Conservation (phyloP, 2,329 filamentous ascomycete genomes). For the Herpotrichia juniperi region DNA sequence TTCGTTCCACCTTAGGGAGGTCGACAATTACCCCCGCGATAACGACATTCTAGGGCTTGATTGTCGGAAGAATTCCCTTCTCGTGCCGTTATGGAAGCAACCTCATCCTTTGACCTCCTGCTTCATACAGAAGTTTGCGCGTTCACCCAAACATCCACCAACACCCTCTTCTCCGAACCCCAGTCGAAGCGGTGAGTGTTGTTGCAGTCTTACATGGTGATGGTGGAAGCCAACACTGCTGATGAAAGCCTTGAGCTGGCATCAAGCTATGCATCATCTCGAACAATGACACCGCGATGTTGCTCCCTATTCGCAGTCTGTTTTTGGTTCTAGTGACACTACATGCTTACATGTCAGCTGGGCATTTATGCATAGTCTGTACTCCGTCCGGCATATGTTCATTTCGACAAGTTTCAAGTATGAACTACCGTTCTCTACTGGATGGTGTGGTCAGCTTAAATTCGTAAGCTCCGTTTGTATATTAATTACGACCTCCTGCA, state of each 20-base stretch:
- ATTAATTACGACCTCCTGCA: conserved; percentile 18
- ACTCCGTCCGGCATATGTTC: conserved; percentile 16
- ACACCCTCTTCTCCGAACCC: neutral
- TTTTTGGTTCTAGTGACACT: conserved; percentile 29
- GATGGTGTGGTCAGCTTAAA: conserved; percentile 33
- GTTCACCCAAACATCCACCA: neutral
- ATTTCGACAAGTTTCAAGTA: conserved; percentile 17
- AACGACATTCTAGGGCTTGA: conserved; percentile 6
- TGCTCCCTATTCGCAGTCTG: neutral
- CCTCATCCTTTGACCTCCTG: conserved; percentile 5
- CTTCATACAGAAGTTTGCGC: conserved; percentile 1
- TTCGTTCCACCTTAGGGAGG: conserved; percentile 1
- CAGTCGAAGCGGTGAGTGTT: conserved; percentile 1
- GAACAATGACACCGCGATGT: neutral
- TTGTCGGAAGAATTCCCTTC: neutral
- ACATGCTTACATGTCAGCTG: conserved; percentile 39
- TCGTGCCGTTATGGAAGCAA: neutral
- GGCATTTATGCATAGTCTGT: conserved; percentile 20
- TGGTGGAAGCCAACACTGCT: neutral
- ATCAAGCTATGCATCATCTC: neutral
- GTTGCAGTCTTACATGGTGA: neutral
- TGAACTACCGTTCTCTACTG: conserved; percentile 7
- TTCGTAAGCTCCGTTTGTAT: conserved; percentile 15
- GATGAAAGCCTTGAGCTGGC: neutral
- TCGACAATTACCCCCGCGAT: neutral